A percentile compares a stretch with the other conserved stretches of the same genome.
These are phyloP conservation scores for Pelargonium fulgidum DNA, from an alignment of 441 rosid genomes.

Conservation along the genomic window DNA sequence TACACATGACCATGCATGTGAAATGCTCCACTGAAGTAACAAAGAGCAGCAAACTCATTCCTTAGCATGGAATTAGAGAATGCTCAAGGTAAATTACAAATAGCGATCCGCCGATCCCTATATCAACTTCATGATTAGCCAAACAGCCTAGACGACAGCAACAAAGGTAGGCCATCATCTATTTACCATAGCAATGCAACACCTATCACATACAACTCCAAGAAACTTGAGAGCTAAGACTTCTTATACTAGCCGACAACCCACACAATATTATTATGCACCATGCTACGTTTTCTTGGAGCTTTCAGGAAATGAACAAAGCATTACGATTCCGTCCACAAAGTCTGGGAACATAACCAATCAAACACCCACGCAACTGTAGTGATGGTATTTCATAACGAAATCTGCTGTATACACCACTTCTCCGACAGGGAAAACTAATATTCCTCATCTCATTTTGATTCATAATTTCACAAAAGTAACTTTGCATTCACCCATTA, in stretches of 20 bases:
- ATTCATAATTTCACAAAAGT: neutral
- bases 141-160: too few species aligned
- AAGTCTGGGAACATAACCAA: neutral
- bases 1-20: neutral
- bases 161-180: too few species aligned
- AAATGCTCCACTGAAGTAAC: constrained; percentile 2
- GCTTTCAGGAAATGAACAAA: neutral
- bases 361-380: neutral
- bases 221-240: neutral
- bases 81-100: too few species aligned
- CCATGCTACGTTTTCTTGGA: neutral
- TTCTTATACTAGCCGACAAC: neutral
- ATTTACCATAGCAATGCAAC: too few species aligned
- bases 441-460: too few species aligned
- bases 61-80: neutral
- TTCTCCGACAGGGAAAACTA: too few species aligned
- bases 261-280: neutral
- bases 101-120: too few species aligned
- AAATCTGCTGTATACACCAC: neutral
- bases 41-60: neutral
- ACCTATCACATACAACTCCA: neutral
- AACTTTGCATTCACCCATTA: constrained; percentile 3
- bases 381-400: neutral
- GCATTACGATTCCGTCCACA: neutral
- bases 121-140: too few species aligned